Percentiles rank a stretch among this genome's conserved stretches.
phyloP scores from a whole-genome alignment of 768 basidiomycete species.

The Lentinula raphanica region DNA sequence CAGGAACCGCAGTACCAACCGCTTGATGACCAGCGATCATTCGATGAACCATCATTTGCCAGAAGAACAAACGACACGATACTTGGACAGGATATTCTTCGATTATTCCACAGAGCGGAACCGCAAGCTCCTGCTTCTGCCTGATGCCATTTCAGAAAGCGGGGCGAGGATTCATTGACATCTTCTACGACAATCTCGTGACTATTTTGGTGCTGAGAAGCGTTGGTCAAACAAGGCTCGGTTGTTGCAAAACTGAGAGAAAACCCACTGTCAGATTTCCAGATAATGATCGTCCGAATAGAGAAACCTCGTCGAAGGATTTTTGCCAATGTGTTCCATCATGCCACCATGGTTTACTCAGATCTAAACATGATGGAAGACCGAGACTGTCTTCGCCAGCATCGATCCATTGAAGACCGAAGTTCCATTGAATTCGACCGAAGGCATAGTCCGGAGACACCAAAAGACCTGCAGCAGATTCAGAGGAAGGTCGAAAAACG shows the following conservation, averaged over 20 bases:
- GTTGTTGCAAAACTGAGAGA: not conserved
- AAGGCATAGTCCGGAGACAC: constrained; percentile 7
- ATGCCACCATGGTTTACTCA: constrained; percentile 24
- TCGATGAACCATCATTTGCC: not conserved
- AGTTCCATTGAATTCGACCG: constrained; percentile 39
- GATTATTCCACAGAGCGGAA: too few relatives aligned
- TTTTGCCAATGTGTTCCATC: not conserved
- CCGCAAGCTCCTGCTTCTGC: not conserved
- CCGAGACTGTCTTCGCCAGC: constrained; percentile 41
- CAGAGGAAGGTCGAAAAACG: not conserved
- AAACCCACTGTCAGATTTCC: not conserved
- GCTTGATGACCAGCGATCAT: constrained; percentile 9
- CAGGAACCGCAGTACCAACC: constrained; percentile 49
- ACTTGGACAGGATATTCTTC: not conserved
- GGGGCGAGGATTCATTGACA: not conserved
- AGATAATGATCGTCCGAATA: not conserved
- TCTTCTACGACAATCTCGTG: too few relatives aligned
- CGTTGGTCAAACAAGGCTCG: not conserved
- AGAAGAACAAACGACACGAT: not conserved
- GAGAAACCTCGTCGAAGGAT: not conserved
- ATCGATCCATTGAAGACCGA: constrained; percentile 42
- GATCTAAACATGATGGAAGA: constrained; percentile 5
- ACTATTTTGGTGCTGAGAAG: too few relatives aligned
- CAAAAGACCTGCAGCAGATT: not conserved
- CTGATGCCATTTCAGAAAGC: not conserved